These are phyloP conservation scores for Trichothecium sympodiale DNA, from an alignment of 2,329 filamentous ascomycete genomes.

Conservation along the genomic window DNA sequence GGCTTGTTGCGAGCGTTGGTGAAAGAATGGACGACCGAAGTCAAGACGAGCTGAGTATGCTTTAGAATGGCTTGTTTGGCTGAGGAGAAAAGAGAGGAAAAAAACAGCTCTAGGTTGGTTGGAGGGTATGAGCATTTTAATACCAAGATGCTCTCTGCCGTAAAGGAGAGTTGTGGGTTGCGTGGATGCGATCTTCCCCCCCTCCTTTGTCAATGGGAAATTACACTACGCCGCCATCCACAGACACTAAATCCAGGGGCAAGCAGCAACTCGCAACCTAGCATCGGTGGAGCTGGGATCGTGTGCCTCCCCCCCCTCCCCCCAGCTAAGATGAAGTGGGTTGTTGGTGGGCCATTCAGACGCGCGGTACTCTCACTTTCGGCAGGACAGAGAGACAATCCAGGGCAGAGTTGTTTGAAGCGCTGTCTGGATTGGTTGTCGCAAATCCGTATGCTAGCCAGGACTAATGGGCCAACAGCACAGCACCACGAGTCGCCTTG, in stretches of 20 bases:
- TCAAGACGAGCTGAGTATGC: constrained; percentile 30
- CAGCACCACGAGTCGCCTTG: too few species aligned
- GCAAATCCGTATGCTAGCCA: too few species aligned
- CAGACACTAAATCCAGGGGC: constrained; percentile 4
- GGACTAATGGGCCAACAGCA: too few species aligned
- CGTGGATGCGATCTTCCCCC: background rate
- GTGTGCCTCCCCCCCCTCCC: too few species aligned
- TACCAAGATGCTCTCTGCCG: constrained; percentile 1
- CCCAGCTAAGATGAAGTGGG: too few species aligned
- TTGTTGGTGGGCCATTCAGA: too few species aligned
- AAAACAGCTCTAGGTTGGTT: background rate
- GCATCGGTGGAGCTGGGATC: too few species aligned
- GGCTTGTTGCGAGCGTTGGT: constrained; percentile 17
- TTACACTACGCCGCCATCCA: constrained; percentile 2
- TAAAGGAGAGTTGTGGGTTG: too few species aligned
- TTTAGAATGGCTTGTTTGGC: constrained; percentile 30
- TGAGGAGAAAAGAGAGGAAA: constrained; percentile 22
- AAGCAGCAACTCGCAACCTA: background rate
- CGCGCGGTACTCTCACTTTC: too few species aligned
- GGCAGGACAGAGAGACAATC: too few species aligned
- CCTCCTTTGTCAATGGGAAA: constrained; percentile 1
- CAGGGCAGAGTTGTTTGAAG: too few species aligned
- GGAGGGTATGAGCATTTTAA: constrained; percentile 5
- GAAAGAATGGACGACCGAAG: constrained; percentile 50
- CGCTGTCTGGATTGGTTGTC: too few species aligned